Evolutionary conservation across 2,329 filamentous ascomycete genomes (phyloP), one percentile per base, ranked within the genome.

Genomic region (Arthroderma sp.): DNA sequence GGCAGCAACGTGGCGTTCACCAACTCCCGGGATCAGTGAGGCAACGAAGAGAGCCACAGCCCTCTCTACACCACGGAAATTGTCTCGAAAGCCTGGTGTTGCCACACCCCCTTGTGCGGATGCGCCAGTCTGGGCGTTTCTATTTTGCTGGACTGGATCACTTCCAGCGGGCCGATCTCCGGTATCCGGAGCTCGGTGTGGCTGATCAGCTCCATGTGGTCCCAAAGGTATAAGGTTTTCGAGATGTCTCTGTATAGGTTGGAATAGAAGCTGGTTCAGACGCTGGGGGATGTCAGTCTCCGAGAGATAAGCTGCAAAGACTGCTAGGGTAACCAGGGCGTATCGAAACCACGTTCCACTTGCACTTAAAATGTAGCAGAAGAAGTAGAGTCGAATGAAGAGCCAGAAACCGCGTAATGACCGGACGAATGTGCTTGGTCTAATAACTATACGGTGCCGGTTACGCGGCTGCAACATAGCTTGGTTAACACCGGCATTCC

Each of bases 21-120:
- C 77, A 28, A 81, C 66, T 0, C 77, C 77, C 1, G 77, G 77
- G 55, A 77, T 72, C 41, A 81, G 55, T 57, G 73, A 78, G 0
- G 76, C 77, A 31, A 81, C 56, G 48, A 81, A 77, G n/a, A 81
- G 62, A n/a, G 74, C 74, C 36, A 76, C 54, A 1, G 72, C 72
- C 33, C 77, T 66, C 56, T 80, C 77, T 33, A 45, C 49, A 8
- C 46, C 48, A 38, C 52, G 45, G n/a, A 51, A 29, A 32, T 46
- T 46, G 41, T 50, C 32, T 42, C 42, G 40, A 36, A 53, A 9
- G 27, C 49, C 29, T 2, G 33, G 37, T 15, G 39, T 28, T 2
- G 29, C n/a, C n/a, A n/a, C 29, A 5, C 8, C 28, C 4, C 29
- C 30, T 6, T 47, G 30, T 27, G n/a, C 22, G 47, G 6, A 6